Base-by-base conservation (phyloP, 2,329 filamentous ascomycete genomes). In the Cytospora schulzeri region DNA sequence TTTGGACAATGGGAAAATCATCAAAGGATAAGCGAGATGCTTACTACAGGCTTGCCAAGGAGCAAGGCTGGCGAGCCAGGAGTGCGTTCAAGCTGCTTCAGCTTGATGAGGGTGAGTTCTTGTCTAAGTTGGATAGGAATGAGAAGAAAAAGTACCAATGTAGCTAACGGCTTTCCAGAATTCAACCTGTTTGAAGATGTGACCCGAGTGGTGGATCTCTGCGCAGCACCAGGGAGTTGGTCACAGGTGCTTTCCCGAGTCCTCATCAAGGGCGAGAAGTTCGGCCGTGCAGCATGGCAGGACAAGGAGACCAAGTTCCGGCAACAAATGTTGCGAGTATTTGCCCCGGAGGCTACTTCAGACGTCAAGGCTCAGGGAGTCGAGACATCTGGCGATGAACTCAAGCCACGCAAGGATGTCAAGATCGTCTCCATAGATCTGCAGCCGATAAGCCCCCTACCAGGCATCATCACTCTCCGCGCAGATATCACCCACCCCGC, bases 1-100 rank as follows among this genome's bases (percentile, higher is more conserved):
- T 24, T 11, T 48, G 8, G 9, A 48, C 41, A 33, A 96, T 97
- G 93, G 93, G 93, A 1, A 98, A 98, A 76, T 97, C 95, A 1
- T 98, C 94, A 56, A 99, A 99, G 78, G 95, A 99, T 75, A 99
- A 99, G 80, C 91, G 95, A 60, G 95, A 99, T 76, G 93, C 93
- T 54, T 99, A 99, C 79, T 99, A 99, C 74, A 88, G 95, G 61
- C 90, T 99, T 11, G 95, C 95, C 22, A 99, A 99, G 79, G 95
- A 99, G 77, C 95, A 99, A 81, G 96, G 96, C 69, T 99, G 95
- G 94, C 91, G 95, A 41, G 95, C 95, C 31, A 87, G 95, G 64
- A 97, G 93, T 70, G 95, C 95, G 11, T 99, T 97, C 82, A 99
- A 99, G 78, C 86, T 99, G 28, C 87, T 99, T 15, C 95, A 99